phyloP scores from a whole-genome alignment of 176 grass and related monocot genomes.

The Poa pratensis region DNA sequence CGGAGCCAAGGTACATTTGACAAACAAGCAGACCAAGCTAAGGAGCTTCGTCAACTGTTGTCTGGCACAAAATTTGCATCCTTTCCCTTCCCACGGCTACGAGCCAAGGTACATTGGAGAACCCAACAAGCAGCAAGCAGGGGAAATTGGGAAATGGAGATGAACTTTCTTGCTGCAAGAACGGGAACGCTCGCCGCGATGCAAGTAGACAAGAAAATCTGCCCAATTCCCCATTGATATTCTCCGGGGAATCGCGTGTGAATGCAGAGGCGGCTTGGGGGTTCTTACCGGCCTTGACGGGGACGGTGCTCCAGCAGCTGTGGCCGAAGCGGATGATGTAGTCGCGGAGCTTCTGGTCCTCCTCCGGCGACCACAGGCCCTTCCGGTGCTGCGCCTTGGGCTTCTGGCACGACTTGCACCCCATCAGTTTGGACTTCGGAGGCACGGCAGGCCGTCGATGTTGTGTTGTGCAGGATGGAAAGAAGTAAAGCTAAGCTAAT shows the following conservation, averaged over 20 bases:
- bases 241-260: background rate
- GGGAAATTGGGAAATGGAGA: background rate
- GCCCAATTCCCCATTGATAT: background rate
- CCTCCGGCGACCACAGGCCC: slow-evolving; percentile 95
- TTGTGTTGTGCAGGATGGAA: background rate
- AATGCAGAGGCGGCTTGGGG: background rate
- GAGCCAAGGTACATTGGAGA: slow-evolving; percentile 40
- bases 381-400: slow-evolving; percentile 75
- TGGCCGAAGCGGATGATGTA: slow-evolving; percentile 84
- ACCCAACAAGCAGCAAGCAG: background rate
- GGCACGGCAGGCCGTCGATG: background rate
- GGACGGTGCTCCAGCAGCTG: slow-evolving; percentile 83
- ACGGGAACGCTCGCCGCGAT: background rate
- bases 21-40: background rate
- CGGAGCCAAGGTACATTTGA: slow-evolving; percentile 41
- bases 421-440: slow-evolving; percentile 40
- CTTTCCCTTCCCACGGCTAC: background rate
- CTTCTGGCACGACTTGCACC: slow-evolving; percentile 86
- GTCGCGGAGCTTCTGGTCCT: slow-evolving; percentile 81
- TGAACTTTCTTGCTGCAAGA: background rate
- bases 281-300: slow-evolving; percentile 76
- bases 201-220: background rate
- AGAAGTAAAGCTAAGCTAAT: too few relatives aligned
- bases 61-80: background rate
- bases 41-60: background rate